A percentile compares a stretch with the other conserved stretches of the same genome.
phyloP scores from a whole-genome alignment of 2,329 filamentous ascomycete species.

The Fusarium nematophilum region DNA sequence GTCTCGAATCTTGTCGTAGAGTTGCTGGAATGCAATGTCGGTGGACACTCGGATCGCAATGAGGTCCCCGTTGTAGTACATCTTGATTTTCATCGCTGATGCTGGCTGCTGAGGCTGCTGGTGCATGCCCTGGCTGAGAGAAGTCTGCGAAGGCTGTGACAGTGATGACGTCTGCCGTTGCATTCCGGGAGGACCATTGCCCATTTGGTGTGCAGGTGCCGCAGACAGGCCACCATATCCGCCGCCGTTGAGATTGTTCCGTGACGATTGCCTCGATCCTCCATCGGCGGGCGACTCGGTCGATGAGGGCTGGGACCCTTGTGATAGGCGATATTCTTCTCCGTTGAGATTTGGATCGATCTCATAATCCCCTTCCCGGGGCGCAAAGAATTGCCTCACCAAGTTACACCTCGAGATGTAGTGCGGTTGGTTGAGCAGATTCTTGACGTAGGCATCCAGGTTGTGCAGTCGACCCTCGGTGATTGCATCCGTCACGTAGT shows the following conservation, averaged over 20 bases:
- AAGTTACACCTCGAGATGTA: conserved; percentile 88
- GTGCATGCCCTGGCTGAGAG: conserved; percentile 60
- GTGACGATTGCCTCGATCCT: conserved; percentile 73
- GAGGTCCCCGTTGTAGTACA: conserved; percentile 91
- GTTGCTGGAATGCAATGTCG: conserved; percentile 80
- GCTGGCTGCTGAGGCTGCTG: conserved; percentile 49
- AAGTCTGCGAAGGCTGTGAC: conserved; percentile 59
- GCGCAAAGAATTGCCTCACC: conserved; percentile 91
- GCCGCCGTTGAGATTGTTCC: conserved; percentile 69
- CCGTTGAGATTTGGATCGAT: conserved; percentile 81
- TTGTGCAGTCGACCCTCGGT: conserved; percentile 93
- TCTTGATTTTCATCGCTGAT: conserved; percentile 88
- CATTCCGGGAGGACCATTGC: conserved; percentile 47
- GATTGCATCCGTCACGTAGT: conserved; percentile 97
- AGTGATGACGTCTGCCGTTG: conserved; percentile 41
- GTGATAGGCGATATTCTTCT: conserved; percentile 82
- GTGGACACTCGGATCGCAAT: conserved; percentile 90
- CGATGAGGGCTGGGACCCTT: conserved; percentile 74
- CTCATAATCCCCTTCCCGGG: conserved; percentile 91
- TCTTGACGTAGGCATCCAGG: conserved; percentile 94
- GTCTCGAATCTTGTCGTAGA: conserved; percentile 87
- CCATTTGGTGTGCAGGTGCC: conserved; percentile 55
- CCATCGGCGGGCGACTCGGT: conserved; percentile 69
- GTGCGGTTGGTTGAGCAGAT: conserved; percentile 81
- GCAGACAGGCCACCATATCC: conserved; percentile 66